Evolutionary conservation across 176 grass and related monocot genomes (phyloP).

Genomic region (Panicum miliaceum): DNA sequence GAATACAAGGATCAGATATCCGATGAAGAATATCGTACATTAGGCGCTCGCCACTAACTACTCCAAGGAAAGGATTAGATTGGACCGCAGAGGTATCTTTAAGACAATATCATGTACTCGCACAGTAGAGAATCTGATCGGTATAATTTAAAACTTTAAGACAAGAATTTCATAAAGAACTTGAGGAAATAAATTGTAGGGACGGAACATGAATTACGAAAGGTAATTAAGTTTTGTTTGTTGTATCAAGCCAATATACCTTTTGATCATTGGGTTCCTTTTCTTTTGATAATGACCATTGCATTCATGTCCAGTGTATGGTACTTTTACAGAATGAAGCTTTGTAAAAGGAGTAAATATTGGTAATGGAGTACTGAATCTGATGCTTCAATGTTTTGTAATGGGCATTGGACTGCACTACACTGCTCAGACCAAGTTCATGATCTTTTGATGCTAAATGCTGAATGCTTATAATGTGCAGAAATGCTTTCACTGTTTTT

Average conservation of each 20-base stretch:
- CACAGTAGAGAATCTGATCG: neutral
- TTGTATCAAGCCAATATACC: neutral
- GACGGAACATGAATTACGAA: neutral
- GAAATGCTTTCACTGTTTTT: neutral
- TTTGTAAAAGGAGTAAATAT: neutral
- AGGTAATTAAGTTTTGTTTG: neutral
- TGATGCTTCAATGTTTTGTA: neutral
- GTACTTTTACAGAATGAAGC: neutral
- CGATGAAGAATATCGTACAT: conserved; percentile 8
- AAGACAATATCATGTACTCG: neutral
- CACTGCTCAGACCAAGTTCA: neutral
- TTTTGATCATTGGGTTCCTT: neutral
- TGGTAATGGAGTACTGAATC: neutral
- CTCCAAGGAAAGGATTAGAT: neutral
- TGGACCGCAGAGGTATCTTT: neutral
- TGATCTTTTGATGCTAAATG: neutral
- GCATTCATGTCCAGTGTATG: neutral
- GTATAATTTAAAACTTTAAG: neutral
- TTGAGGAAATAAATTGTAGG: neutral
- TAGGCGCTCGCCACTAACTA: neutral
- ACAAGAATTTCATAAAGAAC: neutral
- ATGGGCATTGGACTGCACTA: neutral
- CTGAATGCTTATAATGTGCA: neutral
- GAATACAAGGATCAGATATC: conserved; percentile 10
- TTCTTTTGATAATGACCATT: neutral